Base-by-base conservation (phyloP, 2,329 filamentous ascomycete genomes). In the Cladobotryum protrusum region DNA sequence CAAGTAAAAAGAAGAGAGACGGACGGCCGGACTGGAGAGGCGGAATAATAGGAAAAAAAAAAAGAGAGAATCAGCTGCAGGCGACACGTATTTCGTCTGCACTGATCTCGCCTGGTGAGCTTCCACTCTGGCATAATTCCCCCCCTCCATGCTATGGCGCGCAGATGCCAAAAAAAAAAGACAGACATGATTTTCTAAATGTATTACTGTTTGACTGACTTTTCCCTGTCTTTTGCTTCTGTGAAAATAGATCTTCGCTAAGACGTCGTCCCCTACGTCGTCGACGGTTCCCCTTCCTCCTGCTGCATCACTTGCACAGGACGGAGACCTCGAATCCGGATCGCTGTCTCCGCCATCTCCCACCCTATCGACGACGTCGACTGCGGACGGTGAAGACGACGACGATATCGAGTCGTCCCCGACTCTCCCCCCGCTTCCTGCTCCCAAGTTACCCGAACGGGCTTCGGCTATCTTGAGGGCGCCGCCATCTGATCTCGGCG, bases 251-350 rank as follows among this genome's bases (percentile, higher is more conserved):
- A 64, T 66, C 64, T 57, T 61, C 64, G 65, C 66, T 65, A 82
- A 76, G 64, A 82, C 78, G 79, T 81, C 76, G 73, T 70, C 76
- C 63, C 64, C 67, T 73, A 72, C 65, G 59, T 64, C 70, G 66
- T 70, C 72, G 58, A 66, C 68, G 61, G 67, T 71, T 63, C 67
- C 71, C 67, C 72, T 70, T 63, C 67, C 71, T 67, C 73, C 76
- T 76, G 77, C 78, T 79, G 71, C 76, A 82, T 79, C 79, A 62
- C 62, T 68, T 63, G 78, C 79, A 78, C 79, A 76, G 77, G 79
- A 81, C 73, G 75, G 65, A 66, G 61, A 65, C 56, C 60, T 61
- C 60, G 64, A 63, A 60, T 62, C 63, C 63, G 63, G 63, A 53
- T 54, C 59, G 56, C 61, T 61, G 48, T 66, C 70, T n/a, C 71